Percentiles rank a stretch among this genome's conserved stretches.
Evolutionary conservation across 2,329 filamentous ascomycete species (phyloP).

Genomic region (Knoxdaviesia capensis): DNA sequence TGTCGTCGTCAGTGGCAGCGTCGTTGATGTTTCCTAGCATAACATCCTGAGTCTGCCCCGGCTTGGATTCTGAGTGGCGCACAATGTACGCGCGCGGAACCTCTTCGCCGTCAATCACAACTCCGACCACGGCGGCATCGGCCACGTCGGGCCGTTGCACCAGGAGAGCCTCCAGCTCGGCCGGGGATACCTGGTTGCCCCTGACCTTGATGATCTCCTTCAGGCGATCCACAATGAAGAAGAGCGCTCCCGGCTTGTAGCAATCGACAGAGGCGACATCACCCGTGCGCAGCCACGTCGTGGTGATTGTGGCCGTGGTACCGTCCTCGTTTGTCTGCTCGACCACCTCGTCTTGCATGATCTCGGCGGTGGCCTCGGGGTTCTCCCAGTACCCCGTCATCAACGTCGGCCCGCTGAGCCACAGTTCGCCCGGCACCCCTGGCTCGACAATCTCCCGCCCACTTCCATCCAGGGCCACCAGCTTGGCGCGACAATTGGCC

Average conservation of each 20-base stretch:
- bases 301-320: constrained; percentile 7
- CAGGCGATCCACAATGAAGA: constrained; percentile 52
- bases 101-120: constrained; percentile 33
- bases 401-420: constrained; percentile 50
- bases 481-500: constrained; percentile 47
- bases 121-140: constrained; percentile 45
- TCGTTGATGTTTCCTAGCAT: constrained; percentile 34
- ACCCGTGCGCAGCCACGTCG: constrained; percentile 52
- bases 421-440: constrained; percentile 47
- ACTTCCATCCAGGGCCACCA: constrained; percentile 37
- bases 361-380: constrained; percentile 42
- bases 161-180: constrained; percentile 21
- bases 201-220: constrained; percentile 46
- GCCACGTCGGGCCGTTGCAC: constrained; percentile 23
- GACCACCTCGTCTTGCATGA: constrained; percentile 15
- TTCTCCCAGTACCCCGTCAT: constrained; percentile 65
- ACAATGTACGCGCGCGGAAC: constrained; percentile 43
- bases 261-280: constrained; percentile 47
- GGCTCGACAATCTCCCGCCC: constrained; percentile 23
- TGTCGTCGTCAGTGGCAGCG: constrained; percentile 28
- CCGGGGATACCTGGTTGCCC: constrained; percentile 37
- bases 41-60: constrained; percentile 14
- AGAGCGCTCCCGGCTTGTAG: constrained; percentile 26
- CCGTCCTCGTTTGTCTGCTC: constrained; percentile 18
- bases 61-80: constrained; percentile 35